Evolutionary conservation across 169 alveolate species (phyloP).

Genomic region (Cryptosporidium viatorum): DNA sequence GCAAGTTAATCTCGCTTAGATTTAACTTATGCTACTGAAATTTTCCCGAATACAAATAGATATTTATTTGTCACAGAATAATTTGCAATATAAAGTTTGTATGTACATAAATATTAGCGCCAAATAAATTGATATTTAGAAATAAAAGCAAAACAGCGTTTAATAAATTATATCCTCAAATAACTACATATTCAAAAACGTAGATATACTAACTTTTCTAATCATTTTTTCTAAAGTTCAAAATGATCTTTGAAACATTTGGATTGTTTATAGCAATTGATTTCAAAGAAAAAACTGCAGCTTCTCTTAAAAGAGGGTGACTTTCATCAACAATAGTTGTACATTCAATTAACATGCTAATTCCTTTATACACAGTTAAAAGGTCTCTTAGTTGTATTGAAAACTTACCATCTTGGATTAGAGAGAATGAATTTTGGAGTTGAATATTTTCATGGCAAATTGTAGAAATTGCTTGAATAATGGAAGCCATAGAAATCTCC

Average conservation of each 20-base stretch:
- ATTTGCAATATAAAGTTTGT: neutral
- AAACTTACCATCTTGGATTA: neutral
- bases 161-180: neutral
- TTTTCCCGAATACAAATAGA: neutral
- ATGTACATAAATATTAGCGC: neutral
- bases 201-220: neutral
- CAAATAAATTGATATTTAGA: neutral
- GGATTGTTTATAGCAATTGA: neutral
- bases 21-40: neutral
- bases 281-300: conserved; percentile 23
- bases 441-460: neutral
- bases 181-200: neutral
- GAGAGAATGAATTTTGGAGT: neutral
- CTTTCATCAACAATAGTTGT: conserved; percentile 55
- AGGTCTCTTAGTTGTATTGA: neutral
- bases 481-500: conserved; percentile 19
- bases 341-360: conserved; percentile 27
- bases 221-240: neutral
- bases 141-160: neutral
- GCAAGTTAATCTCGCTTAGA: conserved; percentile 5
- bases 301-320: conserved; percentile 57
- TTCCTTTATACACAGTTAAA: neutral
- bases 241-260: neutral
- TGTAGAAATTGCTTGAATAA: conserved; percentile 43
- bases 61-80: neutral